Evolutionary conservation across 108 stramenopile genomes (phyloP), one percentile per base, ranked within the genome.

Genomic region (Cyclotella kingstonii): DNA sequence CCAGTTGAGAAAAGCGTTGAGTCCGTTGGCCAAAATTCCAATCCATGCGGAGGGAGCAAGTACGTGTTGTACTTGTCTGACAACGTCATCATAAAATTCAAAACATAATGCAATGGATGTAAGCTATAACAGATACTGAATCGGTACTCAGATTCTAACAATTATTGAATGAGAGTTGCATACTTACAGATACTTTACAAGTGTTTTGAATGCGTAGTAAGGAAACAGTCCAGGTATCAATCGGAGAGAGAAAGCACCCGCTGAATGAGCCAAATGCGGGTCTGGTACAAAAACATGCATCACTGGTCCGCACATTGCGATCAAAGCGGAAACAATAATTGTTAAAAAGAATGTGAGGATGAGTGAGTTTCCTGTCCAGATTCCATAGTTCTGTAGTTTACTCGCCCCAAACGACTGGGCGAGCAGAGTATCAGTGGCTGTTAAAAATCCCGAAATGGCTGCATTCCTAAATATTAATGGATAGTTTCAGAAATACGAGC

Each of bases 151-250:
- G n/a, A n/a, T n/a, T n/a, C n/a, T n/a, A n/a, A n/a, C n/a, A n/a
- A n/a, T n/a, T n/a, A n/a, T n/a, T n/a, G n/a, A n/a, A n/a, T n/a
- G n/a, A n/a, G n/a, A n/a, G n/a, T n/a, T n/a, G n/a, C n/a, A n/a
- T n/a, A n/a, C n/a, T n/a, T n/a, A n/a, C 12, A 77, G 33, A 34
- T 77, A 71, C 33, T 77, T 77, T 12, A 61, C 44, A 6, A 71
- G 41, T 17, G 66, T 60, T 29, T 71, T 77, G 60, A 77, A 77
- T 1, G 54, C 14, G 41, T 63, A 68, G 35, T 71, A 77, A 0
- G 76, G 76, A 29, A 71, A 63, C 31, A 76, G 46, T 25, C 75
- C 75, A 18, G 68, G 75, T 57, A 76, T 63, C 38, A 76, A 44
- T 25, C 62, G 50, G 30, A 57, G 48, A 9, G 75, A 51, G 31